A percentile compares a stretch with the other conserved stretches of the same genome.
These are phyloP conservation scores for Bruguiera hainesii DNA, from an alignment of 441 rosid genomes.

Conservation along the genomic window DNA sequence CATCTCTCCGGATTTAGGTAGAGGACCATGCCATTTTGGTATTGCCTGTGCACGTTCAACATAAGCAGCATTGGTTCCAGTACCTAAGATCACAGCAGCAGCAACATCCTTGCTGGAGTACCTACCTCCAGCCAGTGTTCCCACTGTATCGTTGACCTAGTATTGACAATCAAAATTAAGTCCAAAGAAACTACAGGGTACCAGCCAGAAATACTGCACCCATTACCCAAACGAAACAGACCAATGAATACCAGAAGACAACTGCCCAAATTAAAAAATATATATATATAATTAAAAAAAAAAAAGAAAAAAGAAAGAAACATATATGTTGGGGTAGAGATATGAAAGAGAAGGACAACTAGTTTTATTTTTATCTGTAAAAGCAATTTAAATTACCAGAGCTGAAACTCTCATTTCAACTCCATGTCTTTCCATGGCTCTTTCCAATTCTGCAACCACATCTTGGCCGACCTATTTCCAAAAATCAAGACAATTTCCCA, in stretches of 20 bases:
- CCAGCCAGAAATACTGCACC: neutral
- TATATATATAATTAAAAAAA: too few species aligned
- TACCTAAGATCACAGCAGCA: constrained; percentile 88
- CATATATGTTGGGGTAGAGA: too few species aligned
- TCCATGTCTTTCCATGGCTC: constrained; percentile 72
- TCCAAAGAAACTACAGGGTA: neutral
- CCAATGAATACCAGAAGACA: neutral
- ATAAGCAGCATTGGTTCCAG: constrained; percentile 94
- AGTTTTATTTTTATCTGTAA: neutral
- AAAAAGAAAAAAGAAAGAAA: too few species aligned
- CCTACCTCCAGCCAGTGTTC: constrained; percentile 94
- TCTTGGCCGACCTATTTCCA: constrained; percentile 75
- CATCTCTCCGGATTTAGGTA: constrained; percentile 91
- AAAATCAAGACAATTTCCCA: constrained; percentile 2
- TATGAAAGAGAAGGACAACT: too few species aligned
- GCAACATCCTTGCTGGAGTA: constrained; percentile 64
- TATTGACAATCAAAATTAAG: constrained; percentile 19
- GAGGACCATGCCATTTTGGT: constrained; percentile 89
- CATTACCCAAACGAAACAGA: too few species aligned
- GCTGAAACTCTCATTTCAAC: constrained; percentile 85
- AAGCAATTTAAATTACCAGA: constrained; percentile 50
- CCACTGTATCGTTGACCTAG: constrained; percentile 93
- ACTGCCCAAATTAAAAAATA: neutral
- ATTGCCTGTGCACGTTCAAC: constrained; percentile 81
- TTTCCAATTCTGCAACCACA: constrained; percentile 76